These are phyloP conservation scores for Claviceps monticola DNA, from an alignment of 2,329 filamentous ascomycete species.

Conservation along the genomic window DNA sequence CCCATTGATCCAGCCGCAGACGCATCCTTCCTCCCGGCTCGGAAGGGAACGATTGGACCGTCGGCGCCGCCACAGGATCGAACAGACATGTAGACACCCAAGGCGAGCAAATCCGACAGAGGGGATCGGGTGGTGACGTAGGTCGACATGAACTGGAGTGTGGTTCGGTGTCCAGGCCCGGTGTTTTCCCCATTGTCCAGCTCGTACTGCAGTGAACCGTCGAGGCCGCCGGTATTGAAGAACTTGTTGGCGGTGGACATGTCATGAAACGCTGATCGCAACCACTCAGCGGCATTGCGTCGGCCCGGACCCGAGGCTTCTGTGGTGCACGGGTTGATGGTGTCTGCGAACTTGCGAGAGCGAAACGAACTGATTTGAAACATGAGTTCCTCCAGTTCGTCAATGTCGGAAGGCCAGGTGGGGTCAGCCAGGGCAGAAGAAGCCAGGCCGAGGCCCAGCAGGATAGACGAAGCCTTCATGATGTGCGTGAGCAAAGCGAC, in stretches of 20 bases:
- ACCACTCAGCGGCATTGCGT: constrained; percentile 46
- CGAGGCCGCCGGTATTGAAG: constrained; percentile 37
- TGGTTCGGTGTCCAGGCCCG: constrained; percentile 39
- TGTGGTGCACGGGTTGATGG: constrained; percentile 42
- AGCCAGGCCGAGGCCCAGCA: constrained; percentile 24
- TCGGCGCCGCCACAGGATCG: constrained; percentile 44
- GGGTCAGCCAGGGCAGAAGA: constrained; percentile 28
- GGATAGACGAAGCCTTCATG: constrained; percentile 12
- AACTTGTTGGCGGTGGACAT: constrained; percentile 40
- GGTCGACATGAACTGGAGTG: constrained; percentile 38
- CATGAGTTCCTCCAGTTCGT: constrained; percentile 52
- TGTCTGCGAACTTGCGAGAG: constrained; percentile 39
- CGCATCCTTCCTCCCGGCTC: constrained; percentile 41
- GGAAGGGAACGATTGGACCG: constrained; percentile 28
- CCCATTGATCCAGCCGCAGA: constrained; percentile 29
- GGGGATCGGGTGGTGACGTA: constrained; percentile 37
- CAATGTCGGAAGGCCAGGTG: constrained; percentile 45
- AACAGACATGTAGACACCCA: constrained; percentile 44
- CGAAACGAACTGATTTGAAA: constrained; percentile 42
- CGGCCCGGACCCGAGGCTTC: constrained; percentile 39
- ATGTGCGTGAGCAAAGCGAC: background rate
- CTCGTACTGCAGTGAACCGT: constrained; percentile 48
- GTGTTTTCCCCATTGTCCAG: constrained; percentile 40
- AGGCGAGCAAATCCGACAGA: constrained; percentile 43
- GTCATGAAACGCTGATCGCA: constrained; percentile 48